Evolutionary conservation across 331 rosid species (phyloP).

Genomic region (Phaseolus coccineus): DNA sequence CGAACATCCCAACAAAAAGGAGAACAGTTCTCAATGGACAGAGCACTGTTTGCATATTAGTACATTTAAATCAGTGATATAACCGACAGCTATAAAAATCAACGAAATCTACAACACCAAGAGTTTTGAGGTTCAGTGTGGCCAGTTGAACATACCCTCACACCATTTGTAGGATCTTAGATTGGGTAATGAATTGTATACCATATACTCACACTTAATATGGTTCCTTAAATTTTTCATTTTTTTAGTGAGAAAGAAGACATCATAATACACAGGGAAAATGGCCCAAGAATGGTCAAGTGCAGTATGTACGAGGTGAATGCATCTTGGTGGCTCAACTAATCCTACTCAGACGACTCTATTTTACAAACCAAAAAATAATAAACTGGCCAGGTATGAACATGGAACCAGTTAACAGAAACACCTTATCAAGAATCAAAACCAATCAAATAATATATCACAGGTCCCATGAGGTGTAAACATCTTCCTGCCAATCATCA

Average conservation of each 20-base stretch:
- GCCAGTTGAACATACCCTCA: conserved; percentile 1
- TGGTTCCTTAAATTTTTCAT: conserved; percentile 43
- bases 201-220: not conserved
- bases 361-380: conserved; percentile 58
- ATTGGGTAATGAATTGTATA: conserved; percentile 9
- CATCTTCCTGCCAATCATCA: conserved; percentile 40
- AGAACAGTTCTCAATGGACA: conserved; percentile 24
- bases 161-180: not conserved
- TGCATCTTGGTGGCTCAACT: conserved; percentile 63
- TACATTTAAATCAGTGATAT: not conserved
- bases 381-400: conserved; percentile 34
- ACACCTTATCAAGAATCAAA: conserved; percentile 49
- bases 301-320: conserved; percentile 44
- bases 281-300: conserved; percentile 48
- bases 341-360: conserved; percentile 57
- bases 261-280: conserved; percentile 56
- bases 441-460: conserved; percentile 48
- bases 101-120: not conserved
- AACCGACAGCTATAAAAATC: not conserved
- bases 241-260: conserved; percentile 48
- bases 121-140: not conserved
- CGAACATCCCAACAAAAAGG: not conserved
- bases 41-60: not conserved
- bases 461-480: conserved; percentile 24
- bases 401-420: conserved; percentile 42